Evolutionary conservation across 495 filamentous ascomycete species (phyloP).

Genomic region (Aspergillus heteromorphus): DNA sequence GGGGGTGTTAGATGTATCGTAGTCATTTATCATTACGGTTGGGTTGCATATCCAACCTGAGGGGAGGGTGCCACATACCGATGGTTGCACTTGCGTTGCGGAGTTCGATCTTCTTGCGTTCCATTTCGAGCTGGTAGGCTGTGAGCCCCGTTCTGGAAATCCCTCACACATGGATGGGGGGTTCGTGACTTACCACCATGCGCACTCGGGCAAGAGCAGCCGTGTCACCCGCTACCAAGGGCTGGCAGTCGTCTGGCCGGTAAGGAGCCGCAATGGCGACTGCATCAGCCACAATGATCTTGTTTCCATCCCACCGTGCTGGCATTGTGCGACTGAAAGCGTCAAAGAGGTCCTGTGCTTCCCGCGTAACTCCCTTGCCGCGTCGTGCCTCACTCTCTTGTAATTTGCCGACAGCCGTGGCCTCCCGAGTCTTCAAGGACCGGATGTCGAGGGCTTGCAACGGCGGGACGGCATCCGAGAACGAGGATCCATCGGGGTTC

Average conservation of each 20-base stretch:
- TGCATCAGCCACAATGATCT: slow-evolving; percentile 61
- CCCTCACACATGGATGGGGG: not conserved
- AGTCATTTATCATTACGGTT: not conserved
- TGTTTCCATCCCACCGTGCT: slow-evolving; percentile 55
- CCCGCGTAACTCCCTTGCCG: slow-evolving; percentile 58
- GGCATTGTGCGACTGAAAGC: slow-evolving; percentile 58
- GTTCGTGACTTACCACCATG: slow-evolving; percentile 52
- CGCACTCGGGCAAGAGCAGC: slow-evolving; percentile 52
- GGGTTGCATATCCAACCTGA: slow-evolving; percentile 13
- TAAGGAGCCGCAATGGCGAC: slow-evolving; percentile 60
- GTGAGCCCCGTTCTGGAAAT: not conserved
- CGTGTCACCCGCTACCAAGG: slow-evolving; percentile 43
- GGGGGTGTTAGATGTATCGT: slow-evolving; percentile 7
- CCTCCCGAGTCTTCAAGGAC: slow-evolving; percentile 49
- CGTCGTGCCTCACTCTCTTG: slow-evolving; percentile 49
- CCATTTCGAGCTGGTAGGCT: slow-evolving; percentile 41
- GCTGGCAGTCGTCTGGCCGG: slow-evolving; percentile 52
- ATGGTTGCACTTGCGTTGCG: slow-evolving; percentile 42
- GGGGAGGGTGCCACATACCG: slow-evolving; percentile 30
- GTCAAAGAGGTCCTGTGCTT: slow-evolving; percentile 68
- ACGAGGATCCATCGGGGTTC: slow-evolving; percentile 34
- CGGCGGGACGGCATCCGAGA: slow-evolving; percentile 35
- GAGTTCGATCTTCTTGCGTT: slow-evolving; percentile 46
- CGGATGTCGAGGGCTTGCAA: slow-evolving; percentile 47
- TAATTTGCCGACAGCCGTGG: slow-evolving; percentile 46